Conservation (phyloP, 495 filamentous ascomycete genomes). For the Haplographium delicatum region DNA sequence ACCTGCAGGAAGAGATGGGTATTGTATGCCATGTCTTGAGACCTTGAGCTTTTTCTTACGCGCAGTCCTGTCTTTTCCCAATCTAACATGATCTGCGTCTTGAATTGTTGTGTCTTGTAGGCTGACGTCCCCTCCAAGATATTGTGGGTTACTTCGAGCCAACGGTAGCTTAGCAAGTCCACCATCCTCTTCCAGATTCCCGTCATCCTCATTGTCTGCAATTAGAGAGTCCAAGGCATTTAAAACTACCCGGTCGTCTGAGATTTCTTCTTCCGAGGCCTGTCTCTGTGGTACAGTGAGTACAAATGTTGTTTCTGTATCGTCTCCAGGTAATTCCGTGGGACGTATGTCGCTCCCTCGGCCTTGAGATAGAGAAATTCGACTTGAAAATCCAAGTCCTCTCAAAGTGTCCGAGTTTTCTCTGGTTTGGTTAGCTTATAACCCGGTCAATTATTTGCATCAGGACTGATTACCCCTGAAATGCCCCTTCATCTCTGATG, state of each 20-base stretch:
- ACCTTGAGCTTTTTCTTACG: constrained; percentile 50
- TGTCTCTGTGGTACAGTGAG: constrained; percentile 23
- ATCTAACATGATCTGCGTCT: neutral
- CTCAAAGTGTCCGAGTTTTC: constrained; percentile 19
- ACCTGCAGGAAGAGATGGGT: constrained; percentile 64
- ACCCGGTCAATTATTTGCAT: neutral
- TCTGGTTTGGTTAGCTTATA: constrained; percentile 6
- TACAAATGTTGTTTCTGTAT: constrained; percentile 26
- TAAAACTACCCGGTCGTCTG: constrained; percentile 2
- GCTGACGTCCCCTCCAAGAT: constrained; percentile 16
- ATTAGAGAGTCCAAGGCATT: neutral
- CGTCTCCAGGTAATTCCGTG: constrained; percentile 18
- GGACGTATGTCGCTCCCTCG: constrained; percentile 24
- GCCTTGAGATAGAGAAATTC: constrained; percentile 18
- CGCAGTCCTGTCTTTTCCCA: neutral
- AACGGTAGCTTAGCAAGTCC: constrained; percentile 25
- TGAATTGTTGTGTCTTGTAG: constrained; percentile 1
- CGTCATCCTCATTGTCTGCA: constrained; percentile 11
- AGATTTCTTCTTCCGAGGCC: constrained; percentile 3
- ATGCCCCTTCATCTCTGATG: constrained; percentile 4
- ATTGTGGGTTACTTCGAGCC: neutral
- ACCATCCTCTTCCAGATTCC: constrained; percentile 25
- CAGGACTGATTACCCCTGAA: constrained; percentile 11
- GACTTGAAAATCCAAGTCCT: constrained; percentile 12
- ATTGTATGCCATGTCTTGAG: constrained; percentile 69